Base-by-base conservation (phyloP, 768 basidiomycete species). In the Lactarius evosmus region DNA sequence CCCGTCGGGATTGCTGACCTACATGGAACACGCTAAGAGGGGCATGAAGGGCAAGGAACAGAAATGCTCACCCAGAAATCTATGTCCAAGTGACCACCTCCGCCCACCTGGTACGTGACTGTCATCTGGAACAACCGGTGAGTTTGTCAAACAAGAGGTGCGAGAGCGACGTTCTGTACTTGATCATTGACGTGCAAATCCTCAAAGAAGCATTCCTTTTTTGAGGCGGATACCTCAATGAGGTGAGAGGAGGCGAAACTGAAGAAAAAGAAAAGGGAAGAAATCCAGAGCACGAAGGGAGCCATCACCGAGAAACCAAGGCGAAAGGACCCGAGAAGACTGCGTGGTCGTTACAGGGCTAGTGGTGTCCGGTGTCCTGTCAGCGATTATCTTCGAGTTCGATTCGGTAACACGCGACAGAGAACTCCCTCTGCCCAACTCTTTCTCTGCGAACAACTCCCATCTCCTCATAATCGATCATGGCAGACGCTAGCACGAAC, bases 21-120 rank as follows among this genome's bases (percentile, higher is more conserved):
- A 72, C 61, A 12, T 12, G 25, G 51, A 67, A 30, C 55, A n/a
- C 19, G 30, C 25, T 41, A 34, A 33, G 51, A 29, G 32, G n/a
- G 32, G 32, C 34, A 16, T 41, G 16, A 2, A 59, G 9, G 51
- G 56, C 6, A n/a, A 34, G 46, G 27, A 7, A 4, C 11, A 25
- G 9, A 33, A 34, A 12, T 30, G 72, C 76, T 71, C 67, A 96
- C 95, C 90, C 89, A 96, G 73, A 98, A 98, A 76, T 99, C 96
- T 64, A 99, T 93, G 76, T 99, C 97, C 56, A 98, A 77, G 73
- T 98, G 92, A 1, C 97, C 96, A 29, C 97, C 97, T 50, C 93
- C 94, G 58, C 93, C 95, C 7, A 98, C 97, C 82, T 99, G 97
- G 74, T 98, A 99, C 41, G 96, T 97, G 56, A 99, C 91, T 29